Conservation (phyloP, 345 rosid genomes). For the Moricandia moricandioides region DNA sequence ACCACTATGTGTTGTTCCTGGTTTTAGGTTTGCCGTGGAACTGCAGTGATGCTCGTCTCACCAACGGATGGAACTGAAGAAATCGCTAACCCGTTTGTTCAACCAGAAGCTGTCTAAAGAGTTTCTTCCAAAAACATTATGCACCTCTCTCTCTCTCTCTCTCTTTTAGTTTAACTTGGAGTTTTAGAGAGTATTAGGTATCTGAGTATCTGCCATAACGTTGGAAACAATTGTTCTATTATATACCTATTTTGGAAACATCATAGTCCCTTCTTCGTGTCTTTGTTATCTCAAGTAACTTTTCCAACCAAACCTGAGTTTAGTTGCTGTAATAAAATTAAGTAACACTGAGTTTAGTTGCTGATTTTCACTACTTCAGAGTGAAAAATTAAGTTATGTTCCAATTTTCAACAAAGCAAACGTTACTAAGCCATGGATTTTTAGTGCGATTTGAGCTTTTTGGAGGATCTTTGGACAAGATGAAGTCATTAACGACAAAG, state of each 20-base stretch:
- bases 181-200: constrained; percentile 11
- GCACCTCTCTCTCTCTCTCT: neutral
- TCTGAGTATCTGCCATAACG: constrained; percentile 4
- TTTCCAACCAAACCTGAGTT: neutral
- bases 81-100: constrained; percentile 91
- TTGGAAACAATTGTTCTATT: neutral
- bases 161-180: constrained; percentile 1
- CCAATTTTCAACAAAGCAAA: neutral
- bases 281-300: neutral
- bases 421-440: neutral
- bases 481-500: constrained; percentile 21
- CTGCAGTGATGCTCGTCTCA: constrained; percentile 98
- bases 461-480: neutral
- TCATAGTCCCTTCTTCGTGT: neutral
- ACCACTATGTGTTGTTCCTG: constrained; percentile 9
- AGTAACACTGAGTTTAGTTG: neutral
- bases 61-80: constrained; percentile 98
- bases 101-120: constrained; percentile 78
- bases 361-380: too few species aligned
- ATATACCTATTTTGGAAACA: constrained; percentile 3
- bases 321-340: neutral
- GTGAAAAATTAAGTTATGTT: too few species aligned
- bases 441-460: neutral
- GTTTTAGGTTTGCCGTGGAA: constrained; percentile 86
- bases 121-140: neutral